phyloP scores from a whole-genome alignment of 2,329 filamentous ascomycete species.

The Catunica adiposa region DNA sequence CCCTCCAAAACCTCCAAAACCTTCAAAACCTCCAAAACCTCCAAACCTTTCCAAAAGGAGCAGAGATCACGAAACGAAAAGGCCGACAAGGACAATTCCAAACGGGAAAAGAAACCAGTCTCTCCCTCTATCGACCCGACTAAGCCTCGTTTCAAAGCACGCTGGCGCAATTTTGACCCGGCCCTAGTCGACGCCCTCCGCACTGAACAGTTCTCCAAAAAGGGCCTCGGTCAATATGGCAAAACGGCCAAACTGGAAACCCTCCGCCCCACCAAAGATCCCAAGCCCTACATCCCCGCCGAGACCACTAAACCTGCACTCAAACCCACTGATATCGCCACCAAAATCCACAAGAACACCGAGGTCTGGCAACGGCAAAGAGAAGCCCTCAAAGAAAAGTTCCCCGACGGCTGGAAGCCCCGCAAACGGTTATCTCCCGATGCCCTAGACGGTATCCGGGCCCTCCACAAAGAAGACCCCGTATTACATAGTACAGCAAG shows the following conservation, averaged over 20 bases:
- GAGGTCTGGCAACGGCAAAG: constrained; percentile 63
- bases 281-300: not conserved
- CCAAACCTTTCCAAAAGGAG: not conserved
- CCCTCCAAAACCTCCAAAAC: not conserved
- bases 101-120: not conserved
- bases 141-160: constrained; percentile 5
- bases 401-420: constrained; percentile 66
- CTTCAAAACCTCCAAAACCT: not conserved
- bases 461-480: constrained; percentile 62
- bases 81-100: too few relatives aligned
- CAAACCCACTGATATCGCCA: not conserved
- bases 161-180: not conserved
- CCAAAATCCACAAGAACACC: constrained; percentile 9
- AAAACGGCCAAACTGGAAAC: not conserved
- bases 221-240: not conserved
- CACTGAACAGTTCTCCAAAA: not conserved
- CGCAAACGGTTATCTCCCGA: constrained; percentile 81
- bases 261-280: not conserved
- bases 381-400: constrained; percentile 56
- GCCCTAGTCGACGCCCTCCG: not conserved
- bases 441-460: constrained; percentile 75
- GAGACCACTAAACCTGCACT: too few relatives aligned
- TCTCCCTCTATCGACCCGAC: not conserved
- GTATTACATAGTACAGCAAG: constrained; percentile 56
- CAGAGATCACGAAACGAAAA: too few relatives aligned